These are phyloP conservation scores for Wickerhamiella occidentalis DNA, from an alignment of 805 yeast species.

Conservation along the genomic window DNA sequence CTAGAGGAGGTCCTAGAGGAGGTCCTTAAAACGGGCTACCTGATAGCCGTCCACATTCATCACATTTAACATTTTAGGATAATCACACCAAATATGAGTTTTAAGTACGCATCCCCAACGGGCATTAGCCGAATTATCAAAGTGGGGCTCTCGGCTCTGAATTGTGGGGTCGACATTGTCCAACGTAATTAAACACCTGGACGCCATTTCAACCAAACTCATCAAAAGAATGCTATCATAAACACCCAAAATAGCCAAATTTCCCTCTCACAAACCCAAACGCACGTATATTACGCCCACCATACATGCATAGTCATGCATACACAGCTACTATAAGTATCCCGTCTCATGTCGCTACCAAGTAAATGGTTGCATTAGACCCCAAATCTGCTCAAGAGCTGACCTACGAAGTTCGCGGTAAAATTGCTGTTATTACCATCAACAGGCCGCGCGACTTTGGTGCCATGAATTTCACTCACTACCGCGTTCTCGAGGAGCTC, in stretches of 20 bases:
- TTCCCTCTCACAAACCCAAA: no score
- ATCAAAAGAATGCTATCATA: no score
- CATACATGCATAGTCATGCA: background rate
- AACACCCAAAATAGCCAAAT: no score
- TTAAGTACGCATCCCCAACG: constrained; percentile 1
- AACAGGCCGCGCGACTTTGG: constrained; percentile 50
- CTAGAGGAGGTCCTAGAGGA: no score
- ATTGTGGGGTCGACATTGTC: background rate
- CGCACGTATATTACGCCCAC: no score
- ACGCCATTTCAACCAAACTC: no score
- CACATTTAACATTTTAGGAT: no score
- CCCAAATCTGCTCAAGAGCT: constrained; percentile 15
- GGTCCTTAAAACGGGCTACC: no score
- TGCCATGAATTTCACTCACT: constrained; percentile 51
- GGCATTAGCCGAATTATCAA: background rate
- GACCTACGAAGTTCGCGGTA: constrained; percentile 30
- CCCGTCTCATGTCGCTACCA: background rate
- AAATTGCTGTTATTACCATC: constrained; percentile 50
- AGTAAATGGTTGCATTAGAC: background rate
- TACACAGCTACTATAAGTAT: background rate
- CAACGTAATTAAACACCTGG: no score
- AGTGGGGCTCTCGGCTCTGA: background rate
- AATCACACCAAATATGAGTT: no score
- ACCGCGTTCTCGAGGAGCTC: constrained; percentile 38
- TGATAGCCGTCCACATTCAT: no score